Percentiles rank a stretch among this genome's conserved stretches.
Evolutionary conservation across 257 asterid genomes (phyloP).

Genomic region (Ehretia macrophylla): DNA sequence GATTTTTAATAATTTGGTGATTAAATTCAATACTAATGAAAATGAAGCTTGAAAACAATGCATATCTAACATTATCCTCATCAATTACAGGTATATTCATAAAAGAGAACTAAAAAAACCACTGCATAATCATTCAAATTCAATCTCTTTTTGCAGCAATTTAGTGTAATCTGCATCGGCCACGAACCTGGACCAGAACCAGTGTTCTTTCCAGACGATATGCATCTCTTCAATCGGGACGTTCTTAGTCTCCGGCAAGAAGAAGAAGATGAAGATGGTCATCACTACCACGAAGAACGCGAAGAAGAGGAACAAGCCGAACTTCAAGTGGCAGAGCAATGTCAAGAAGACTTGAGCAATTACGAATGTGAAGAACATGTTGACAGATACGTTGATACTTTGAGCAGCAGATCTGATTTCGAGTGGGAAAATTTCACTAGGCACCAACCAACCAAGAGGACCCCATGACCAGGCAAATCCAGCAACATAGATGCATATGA

Average conservation of each 20-base stretch:
- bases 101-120: background rate
- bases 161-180: constrained; percentile 35
- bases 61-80: constrained; percentile 9
- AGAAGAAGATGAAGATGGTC: constrained; percentile 49
- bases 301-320: constrained; percentile 73
- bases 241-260: constrained; percentile 84
- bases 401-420: constrained; percentile 86
- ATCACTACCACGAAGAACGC: constrained; percentile 52
- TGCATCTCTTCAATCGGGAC: constrained; percentile 79
- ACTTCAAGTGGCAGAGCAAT: constrained; percentile 73
- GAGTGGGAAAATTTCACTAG: constrained; percentile 78
- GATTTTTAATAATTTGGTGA: too few species aligned
- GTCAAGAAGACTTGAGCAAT: constrained; percentile 66
- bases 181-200: constrained; percentile 72
- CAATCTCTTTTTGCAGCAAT: background rate
- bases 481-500: constrained; percentile 66
- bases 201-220: constrained; percentile 67
- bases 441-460: constrained; percentile 83
- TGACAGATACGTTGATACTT: constrained; percentile 64
- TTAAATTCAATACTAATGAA: too few species aligned
- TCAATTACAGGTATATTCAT: constrained; percentile 4
- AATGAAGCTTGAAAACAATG: background rate
- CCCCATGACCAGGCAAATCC: constrained; percentile 97
- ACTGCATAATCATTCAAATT: background rate
- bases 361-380: constrained; percentile 64